Base-by-base conservation (phyloP, 345 rosid species). In the Diplotaxis tenuifolia region DNA sequence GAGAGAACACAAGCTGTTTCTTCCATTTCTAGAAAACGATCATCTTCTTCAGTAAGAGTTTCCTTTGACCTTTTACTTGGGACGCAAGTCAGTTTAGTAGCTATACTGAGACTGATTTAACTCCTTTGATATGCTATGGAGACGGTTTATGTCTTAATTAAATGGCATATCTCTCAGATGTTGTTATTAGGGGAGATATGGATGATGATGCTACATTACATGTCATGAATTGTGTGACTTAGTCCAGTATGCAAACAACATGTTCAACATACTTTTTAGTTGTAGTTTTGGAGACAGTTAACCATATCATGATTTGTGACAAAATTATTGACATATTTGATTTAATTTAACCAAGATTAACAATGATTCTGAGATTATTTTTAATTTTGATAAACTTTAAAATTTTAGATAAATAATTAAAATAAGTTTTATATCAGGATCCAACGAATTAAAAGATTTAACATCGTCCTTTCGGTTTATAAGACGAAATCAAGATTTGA, bases 401-500 rank as follows among this genome's bases (percentile, higher is more conserved):
- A 31, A 7, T n/a, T n/a, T n/a, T n/a, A n/a, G n/a, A n/a, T n/a
- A n/a, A n/a, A n/a, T n/a, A n/a, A n/a, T n/a, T n/a, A n/a, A n/a
- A n/a, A n/a, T n/a, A n/a, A n/a, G n/a, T n/a, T n/a, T n/a, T n/a
- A 18, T 19, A 11, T 7, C 2, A 55, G 31, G 32, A 23, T n/a
- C 31, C 28, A 12, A 5, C 18, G 16, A 63, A 63, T 25, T 56
- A 25, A 14, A 25, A 25, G 28, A 25, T 40, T 40, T 14, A 63
- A 62, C 32, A n/a, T 65, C 2, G 59, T 12, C 59, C 29, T 28
- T 66, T 31, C 45, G 59, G 28, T 23, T 64, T 15, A 23, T 20
- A 38, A 14, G 62, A 14, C 4, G 58, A 21, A 68, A 68, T 54
- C 72, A 68, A 68, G 72, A 68, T 21, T 53, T 28, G 25, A 54